phyloP scores from a whole-genome alignment of 2,329 filamentous ascomycete genomes.

The Hymenotorrendiella dingleyae region DNA sequence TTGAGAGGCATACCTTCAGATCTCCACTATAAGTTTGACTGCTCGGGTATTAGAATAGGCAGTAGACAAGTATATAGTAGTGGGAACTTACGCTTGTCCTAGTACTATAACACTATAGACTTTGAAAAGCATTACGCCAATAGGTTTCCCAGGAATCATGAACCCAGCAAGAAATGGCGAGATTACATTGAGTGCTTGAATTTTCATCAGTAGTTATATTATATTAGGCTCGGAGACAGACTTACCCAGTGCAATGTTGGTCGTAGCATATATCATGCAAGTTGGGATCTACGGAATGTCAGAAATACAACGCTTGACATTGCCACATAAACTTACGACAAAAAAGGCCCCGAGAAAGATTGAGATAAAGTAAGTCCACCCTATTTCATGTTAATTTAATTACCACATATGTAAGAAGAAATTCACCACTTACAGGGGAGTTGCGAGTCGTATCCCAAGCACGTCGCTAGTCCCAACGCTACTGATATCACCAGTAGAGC shows the following conservation, averaged over 20 bases:
- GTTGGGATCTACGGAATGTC: constrained; percentile 43
- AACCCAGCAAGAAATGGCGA: constrained; percentile 69
- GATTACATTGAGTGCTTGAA: constrained; percentile 61
- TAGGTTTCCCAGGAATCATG: constrained; percentile 58
- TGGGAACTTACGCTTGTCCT: constrained; percentile 39
- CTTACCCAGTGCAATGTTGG: constrained; percentile 53
- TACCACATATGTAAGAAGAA: background rate
- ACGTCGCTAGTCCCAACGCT: constrained; percentile 37
- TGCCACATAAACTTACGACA: constrained; percentile 32
- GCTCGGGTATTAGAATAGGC: constrained; percentile 52
- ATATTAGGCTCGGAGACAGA: background rate
- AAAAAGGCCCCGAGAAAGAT: constrained; percentile 51
- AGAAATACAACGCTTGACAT: background rate
- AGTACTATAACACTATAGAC: constrained; percentile 66
- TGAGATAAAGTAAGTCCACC: constrained; percentile 31
- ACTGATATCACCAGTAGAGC: constrained; percentile 41
- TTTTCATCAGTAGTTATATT: constrained; percentile 22
- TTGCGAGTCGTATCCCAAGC: constrained; percentile 49
- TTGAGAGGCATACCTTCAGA: constrained; percentile 14
- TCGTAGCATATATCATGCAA: constrained; percentile 64
- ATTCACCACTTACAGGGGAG: constrained; percentile 27
- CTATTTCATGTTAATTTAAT: constrained; percentile 5
- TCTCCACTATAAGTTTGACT: constrained; percentile 31
- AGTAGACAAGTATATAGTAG: background rate
- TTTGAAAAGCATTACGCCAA: constrained; percentile 75